Evolutionary conservation across 2,329 filamentous ascomycete species (phyloP), one percentile per base, ranked within the genome.

Genomic region (Didymellaceae sp.): DNA sequence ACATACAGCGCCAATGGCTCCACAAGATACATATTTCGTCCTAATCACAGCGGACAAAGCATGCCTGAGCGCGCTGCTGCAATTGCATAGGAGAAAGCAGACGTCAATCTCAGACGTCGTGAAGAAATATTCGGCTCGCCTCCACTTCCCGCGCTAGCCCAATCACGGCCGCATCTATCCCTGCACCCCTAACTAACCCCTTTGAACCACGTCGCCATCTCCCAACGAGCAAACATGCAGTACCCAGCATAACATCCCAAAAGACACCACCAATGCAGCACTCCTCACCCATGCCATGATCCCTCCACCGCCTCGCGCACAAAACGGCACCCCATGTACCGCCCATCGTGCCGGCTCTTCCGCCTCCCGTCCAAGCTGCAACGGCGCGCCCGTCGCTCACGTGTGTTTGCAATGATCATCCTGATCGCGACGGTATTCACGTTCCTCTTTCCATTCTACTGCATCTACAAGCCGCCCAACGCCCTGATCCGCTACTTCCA

Each of bases 391-490:
- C 71, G 74, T 21, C 72, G 74, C 47, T 66, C 58, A 20, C 63
- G 74, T 37, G 39, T 74, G n/a, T 47, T 66, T 35, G 71, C 72
- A 40, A 73, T 76, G 71, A 42, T 76, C 35, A 38, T 68, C 31
- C 55, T 67, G 20, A 17, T 73, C 10, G 18, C 55, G 18, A 52
- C 68, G 14, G 21, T 70, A 6, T 53, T 63, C 41, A 55, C 66
- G 34, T 55, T 75, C 31, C 17, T 72, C 31, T 46, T 61, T 0
- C 50, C 80, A 71, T 42, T 73, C 47, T 94, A 91, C 76, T 71
- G 83, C 56, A 78, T 95, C 61, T 96, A 96, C 81, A 91, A 90
- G 70, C 91, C 91, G 2, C 91, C 91, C 0, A 74, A 72, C n/a
- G 72, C 82, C 35, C 73, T 96, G 26, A 88, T 96, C 67, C 75